Conservation (phyloP, 495 filamentous ascomycete species). For the Xanthoparmelia taractica region DNA sequence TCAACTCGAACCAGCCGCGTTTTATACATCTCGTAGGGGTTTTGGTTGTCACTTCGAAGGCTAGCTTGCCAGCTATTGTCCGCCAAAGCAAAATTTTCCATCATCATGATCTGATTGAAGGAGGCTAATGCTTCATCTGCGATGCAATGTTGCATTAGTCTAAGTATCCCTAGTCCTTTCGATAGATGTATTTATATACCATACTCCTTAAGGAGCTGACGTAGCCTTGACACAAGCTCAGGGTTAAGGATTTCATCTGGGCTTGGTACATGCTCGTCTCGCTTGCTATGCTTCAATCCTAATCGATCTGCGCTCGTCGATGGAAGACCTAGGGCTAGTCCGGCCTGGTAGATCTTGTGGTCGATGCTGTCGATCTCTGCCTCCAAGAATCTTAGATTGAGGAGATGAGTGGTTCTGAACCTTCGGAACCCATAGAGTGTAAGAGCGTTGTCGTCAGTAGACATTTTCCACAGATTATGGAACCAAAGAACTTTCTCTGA, state of each 20-base stretch:
- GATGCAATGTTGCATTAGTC: neutral
- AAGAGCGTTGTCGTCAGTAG: conserved; percentile 23
- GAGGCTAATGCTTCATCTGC: conserved; percentile 21
- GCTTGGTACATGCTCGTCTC: conserved; percentile 13
- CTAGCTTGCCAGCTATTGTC: conserved; percentile 21
- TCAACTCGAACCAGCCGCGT: conserved; percentile 25
- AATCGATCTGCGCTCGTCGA: conserved; percentile 15
- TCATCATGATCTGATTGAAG: conserved; percentile 25
- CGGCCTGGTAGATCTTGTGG: conserved; percentile 29
- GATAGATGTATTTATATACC: conserved; percentile 11
- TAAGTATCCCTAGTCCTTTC: neutral
- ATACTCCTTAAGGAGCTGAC: conserved; percentile 23
- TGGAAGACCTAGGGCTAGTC: conserved; percentile 20
- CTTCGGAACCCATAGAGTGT: conserved; percentile 30
- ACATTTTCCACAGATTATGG: conserved; percentile 13
- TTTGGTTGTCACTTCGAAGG: conserved; percentile 18
- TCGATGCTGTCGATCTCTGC: conserved; percentile 28
- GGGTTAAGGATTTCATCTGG: conserved; percentile 14
- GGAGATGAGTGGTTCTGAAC: conserved; percentile 30
- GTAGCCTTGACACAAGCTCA: conserved; percentile 19
- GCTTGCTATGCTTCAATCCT: conserved; percentile 22
- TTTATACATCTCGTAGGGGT: conserved; percentile 22
- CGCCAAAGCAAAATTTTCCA: conserved; percentile 25
- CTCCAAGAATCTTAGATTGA: conserved; percentile 31
- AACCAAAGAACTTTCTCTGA: conserved; percentile 3